Percentiles rank a stretch among this genome's conserved stretches.
Conservation (phyloP, 257 asterid species). For the Nicotiana noctiflora region DNA sequence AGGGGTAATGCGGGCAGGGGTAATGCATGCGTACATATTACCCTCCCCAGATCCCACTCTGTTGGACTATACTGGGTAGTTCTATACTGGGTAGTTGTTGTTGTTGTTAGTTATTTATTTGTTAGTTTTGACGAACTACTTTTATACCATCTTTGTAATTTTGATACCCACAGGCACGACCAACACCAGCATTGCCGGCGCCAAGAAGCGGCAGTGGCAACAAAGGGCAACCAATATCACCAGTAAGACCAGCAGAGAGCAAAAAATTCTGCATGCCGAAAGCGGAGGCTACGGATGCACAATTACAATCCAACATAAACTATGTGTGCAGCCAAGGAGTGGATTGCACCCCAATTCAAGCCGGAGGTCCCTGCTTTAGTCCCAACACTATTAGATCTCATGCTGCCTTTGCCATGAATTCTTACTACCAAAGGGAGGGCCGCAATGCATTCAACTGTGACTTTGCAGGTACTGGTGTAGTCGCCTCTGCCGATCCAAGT, state of each 20-base stretch:
- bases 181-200: background rate
- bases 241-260: background rate
- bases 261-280: slow-evolving; percentile 4
- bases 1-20: no score
- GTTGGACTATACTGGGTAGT: no score
- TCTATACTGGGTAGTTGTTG: no score
- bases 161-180: background rate
- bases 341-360: slow-evolving; percentile 13
- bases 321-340: slow-evolving; percentile 8
- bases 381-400: slow-evolving; percentile 8
- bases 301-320: slow-evolving; percentile 10
- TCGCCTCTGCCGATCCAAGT: slow-evolving; percentile 11
- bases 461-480: slow-evolving; percentile 9
- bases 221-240: background rate
- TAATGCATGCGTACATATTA: no score
- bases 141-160: background rate
- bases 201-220: background rate
- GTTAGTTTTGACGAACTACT: background rate
- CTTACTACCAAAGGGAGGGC: background rate
- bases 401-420: slow-evolving; percentile 8
- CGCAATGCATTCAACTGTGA: slow-evolving; percentile 9
- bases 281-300: background rate
- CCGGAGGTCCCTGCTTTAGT: background rate
- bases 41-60: no score
- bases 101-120: no score